Base-by-base conservation (phyloP, 2,329 filamentous ascomycete genomes). In the Zymoseptoria tritici region DNA sequence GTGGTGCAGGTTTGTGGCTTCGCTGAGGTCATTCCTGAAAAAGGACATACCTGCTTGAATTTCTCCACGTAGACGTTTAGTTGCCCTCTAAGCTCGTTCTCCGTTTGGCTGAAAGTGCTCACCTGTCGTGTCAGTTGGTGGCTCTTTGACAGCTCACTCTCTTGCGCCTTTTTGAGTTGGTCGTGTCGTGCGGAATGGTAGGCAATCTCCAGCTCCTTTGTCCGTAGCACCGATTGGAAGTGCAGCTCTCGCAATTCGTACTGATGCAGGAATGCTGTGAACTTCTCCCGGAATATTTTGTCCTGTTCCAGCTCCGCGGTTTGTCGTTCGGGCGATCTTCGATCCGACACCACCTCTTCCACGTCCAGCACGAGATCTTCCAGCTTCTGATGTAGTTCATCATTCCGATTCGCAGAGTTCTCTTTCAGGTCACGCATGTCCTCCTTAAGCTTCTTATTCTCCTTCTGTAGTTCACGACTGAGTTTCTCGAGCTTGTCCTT, bases 21-120 rank as follows among this genome's bases (percentile, higher is more conserved):
- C 19, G 22, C 20, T 29, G 52, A 53, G 52, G 52, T 53, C 22
- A 53, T 53, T 53, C 52, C 52, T 53, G 52, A 24, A 53, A 53
- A 53, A 53, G 54, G 55, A 70, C 71, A 65, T 84, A 96, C 93
- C 89, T 99, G 94, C 80, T 97, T 97, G 78, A 97, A 97, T 78
- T 97, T 99, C 74, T 99, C 94, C 24, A 97, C 93, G 70, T 99
- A 99, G 68, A 97, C 93, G 74, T 97, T 97, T 69, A 99, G 85
- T 76, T 99, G 94, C 69, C 90, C 95, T 61, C 94, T 82, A 58
- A 99, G 82, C 75, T 97, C 93, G 16, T 90, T 88, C 77, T 99
- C 94, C 9, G 93, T 97, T 76, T 96, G 94, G 42, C 91, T 94
- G 74, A 97, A 97, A 1, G 91, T 95, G 66, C 92, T 90, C 22